Evolutionary conservation across 108 stramenopile species (phyloP), one percentile per base, ranked within the genome.

Genomic region (Licmophora abbreviata): DNA sequence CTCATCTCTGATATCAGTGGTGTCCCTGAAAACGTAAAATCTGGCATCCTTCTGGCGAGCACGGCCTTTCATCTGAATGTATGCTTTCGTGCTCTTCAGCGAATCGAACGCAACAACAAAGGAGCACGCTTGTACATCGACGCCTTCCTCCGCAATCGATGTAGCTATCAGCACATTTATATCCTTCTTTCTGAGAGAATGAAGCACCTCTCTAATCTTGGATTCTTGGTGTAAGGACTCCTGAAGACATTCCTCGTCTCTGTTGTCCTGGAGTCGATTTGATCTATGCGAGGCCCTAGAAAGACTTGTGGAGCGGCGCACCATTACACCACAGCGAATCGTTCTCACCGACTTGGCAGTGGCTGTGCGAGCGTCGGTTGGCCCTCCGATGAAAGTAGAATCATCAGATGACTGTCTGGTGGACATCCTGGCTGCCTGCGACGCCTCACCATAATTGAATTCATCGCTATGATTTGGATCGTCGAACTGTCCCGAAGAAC

Each of bases 1-100:
- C 5, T 47, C 37, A 38, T 38, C 26, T 22, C 20, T 0, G 30
- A 5, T 10, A 40, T 36, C 32, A 33, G 42, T 44, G 41, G 25
- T 9, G 32, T 81, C 61, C 20, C 58, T 33, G 37, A 81, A 74
- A 5, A 76, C 61, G 33, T 61, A 76, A 46, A 81, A 81, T 38
- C 64, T 70, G 3, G 79, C 74, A 58, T 64, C 30, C 44, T 68
- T 51, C 34, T 68, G 63, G 38, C 79, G 51, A 7, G 79, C 79
- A 38, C 79, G 48, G 0, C 80, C 80, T 60, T 82, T 82, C 80
- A 82, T 82, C 59, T 82, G 80, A 26, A 82, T 68, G 59, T 74
- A 82, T 20, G 64, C 68, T 47, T 82, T 74, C 36, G 56, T 51
- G 12, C 37, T 66, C 22, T 41, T 69, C n/a, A 77, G 29, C 4